Evolutionary conservation across 495 filamentous ascomycete species (phyloP), one percentile per base, ranked within the genome.

Genomic region (Talaromyces thailandensis): DNA sequence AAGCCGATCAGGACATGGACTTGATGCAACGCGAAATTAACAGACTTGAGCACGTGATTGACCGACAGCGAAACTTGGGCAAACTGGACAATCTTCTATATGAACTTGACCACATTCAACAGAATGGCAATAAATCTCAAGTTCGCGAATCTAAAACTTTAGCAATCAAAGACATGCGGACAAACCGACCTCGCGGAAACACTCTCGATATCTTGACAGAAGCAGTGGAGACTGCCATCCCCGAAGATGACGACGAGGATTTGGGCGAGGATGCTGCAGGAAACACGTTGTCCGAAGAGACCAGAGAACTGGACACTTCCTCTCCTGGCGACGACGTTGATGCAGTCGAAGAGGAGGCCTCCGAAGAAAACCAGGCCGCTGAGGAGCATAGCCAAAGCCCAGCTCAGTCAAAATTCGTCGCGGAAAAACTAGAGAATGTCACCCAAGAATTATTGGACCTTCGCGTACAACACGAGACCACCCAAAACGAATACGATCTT

Each of bases 11-110:
- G 69, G 95, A 99, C 68, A 87, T 91, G 68, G 94, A 98, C 69
- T 71, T 96, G 61, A 96, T 98, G 93, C 91, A 96, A 74, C 88
- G 92, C 26, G 94, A 99, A 70, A 89, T 99, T 67, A 87, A 95
- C 71, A 86, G 93, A 40, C 79, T 99, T 35, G 93, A 97, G 71
- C 90, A 96, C 74, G 92, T 98, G 24, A 84, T 99, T 56, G 93
- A 98, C 69, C 91, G 95, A 55, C 94, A 99, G 69, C 83, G 95
- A 45, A 96, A 92, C 69, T 83, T 99, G 43, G 93, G 94, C 14
- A 96, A 96, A 70, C 83, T 99, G 24, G 95, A 99, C 70, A 92
- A 87, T 64, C 80, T 98, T 9, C 83, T 99, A 2, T 86, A 93
- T 68, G 93, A 98, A 66, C 83, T 97, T 6, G 94, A 98, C 68